phyloP scores from a whole-genome alignment of 2,329 filamentous ascomycete species.

The Delphinella strobiligena region DNA sequence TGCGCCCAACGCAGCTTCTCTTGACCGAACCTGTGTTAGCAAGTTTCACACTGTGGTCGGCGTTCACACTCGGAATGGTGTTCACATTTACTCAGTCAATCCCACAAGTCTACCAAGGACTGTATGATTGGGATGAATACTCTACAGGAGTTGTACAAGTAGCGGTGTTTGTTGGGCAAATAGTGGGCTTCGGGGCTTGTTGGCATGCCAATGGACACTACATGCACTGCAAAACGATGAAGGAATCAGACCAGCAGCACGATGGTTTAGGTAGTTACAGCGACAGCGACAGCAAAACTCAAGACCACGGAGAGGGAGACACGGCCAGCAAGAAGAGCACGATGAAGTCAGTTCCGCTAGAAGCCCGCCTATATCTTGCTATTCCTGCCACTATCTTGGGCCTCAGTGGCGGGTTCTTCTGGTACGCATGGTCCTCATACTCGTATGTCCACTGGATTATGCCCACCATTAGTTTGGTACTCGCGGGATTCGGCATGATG shows the following conservation, averaged over 20 bases:
- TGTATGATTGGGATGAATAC: slow-evolving; percentile 30
- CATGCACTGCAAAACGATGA: no score
- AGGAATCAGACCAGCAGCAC: no score
- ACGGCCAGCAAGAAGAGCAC: slow-evolving; percentile 28
- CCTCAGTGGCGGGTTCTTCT: slow-evolving; percentile 37
- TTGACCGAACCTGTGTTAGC: slow-evolving; percentile 39
- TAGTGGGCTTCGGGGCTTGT: slow-evolving; percentile 21
- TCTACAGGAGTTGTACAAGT: slow-evolving; percentile 32
- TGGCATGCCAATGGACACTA: slow-evolving; percentile 25
- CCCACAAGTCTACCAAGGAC: slow-evolving; percentile 27
- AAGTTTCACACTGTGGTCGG: slow-evolving; percentile 36
- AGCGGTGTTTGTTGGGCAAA: slow-evolving; percentile 34
- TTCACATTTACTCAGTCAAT: slow-evolving; percentile 40
- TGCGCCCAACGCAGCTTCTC: slow-evolving; percentile 28
- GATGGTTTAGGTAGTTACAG: no score
- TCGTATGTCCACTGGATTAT: slow-evolving; percentile 33
- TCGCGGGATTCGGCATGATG: slow-evolving; percentile 39
- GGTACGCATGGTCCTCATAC: slow-evolving; percentile 39
- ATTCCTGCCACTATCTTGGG: slow-evolving; percentile 33
- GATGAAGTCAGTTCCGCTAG: slow-evolving; percentile 24
- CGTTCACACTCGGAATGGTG: slow-evolving; percentile 34
- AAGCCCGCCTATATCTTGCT: slow-evolving; percentile 33
- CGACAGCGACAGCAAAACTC: no score
- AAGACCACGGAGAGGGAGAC: no score
- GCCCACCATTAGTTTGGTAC: slow-evolving; percentile 33